Evolutionary conservation across 2,329 filamentous ascomycete species (phyloP).

Genomic region (Hypomyces rosellus): DNA sequence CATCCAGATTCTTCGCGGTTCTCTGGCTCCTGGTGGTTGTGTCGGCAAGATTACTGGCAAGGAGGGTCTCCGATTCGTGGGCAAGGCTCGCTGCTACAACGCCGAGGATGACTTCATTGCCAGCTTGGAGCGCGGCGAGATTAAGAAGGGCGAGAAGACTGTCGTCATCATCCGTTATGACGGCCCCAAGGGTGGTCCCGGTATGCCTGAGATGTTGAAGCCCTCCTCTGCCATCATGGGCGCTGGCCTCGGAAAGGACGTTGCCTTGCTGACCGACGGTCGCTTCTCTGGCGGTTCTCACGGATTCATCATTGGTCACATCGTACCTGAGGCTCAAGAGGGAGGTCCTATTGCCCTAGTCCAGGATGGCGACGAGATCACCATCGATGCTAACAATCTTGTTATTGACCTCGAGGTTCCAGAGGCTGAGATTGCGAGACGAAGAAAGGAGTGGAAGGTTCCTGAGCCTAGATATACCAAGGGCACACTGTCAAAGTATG

Average conservation of each 20-base stretch:
- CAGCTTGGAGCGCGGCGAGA: constrained; percentile 68
- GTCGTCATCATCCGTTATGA: constrained; percentile 91
- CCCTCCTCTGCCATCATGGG: constrained; percentile 92
- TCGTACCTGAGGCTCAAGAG: constrained; percentile 80
- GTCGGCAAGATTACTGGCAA: constrained; percentile 95
- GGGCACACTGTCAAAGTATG: constrained; percentile 67
- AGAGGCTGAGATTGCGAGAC: constrained; percentile 55
- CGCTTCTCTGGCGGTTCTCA: constrained; percentile 77
- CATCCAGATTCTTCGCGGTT: constrained; percentile 80
- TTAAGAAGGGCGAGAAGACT: constrained; percentile 80
- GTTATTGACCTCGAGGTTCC: constrained; percentile 62
- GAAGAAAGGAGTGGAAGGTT: constrained; percentile 55
- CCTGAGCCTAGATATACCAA: constrained; percentile 53
- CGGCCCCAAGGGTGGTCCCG: constrained; percentile 85
- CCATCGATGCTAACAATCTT: constrained; percentile 73
- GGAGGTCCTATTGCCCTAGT: constrained; percentile 81
- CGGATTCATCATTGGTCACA: constrained; percentile 82
- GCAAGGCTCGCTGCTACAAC: constrained; percentile 76
- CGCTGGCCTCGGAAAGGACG: constrained; percentile 69
- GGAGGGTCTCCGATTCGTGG: constrained; percentile 77
- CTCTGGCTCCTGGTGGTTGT: constrained; percentile 76
- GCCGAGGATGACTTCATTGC: constrained; percentile 75
- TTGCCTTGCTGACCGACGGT: constrained; percentile 67
- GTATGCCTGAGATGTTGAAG: constrained; percentile 94
- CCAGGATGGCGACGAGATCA: constrained; percentile 71